Conservation (phyloP, 768 basidiomycete genomes). For the Collybia nuda region DNA sequence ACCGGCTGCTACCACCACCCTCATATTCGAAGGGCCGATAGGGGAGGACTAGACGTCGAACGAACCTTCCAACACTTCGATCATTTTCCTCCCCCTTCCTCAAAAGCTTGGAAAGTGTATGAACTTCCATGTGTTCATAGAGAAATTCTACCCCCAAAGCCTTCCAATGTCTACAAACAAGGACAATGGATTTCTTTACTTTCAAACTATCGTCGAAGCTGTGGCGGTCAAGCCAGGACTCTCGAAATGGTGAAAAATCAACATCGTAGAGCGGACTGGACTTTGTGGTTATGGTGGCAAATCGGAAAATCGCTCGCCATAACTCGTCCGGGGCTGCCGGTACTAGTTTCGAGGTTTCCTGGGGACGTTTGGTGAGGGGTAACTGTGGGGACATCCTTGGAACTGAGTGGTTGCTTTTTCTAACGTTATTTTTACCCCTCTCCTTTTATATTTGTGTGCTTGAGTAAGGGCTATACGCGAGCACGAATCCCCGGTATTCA, state of each 20-base stretch:
- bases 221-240: slow-evolving; percentile 1
- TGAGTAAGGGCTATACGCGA: too few relatives aligned
- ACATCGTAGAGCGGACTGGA: background rate
- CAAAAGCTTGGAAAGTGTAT: background rate
- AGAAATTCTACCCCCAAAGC: background rate
- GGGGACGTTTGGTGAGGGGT: background rate
- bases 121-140: background rate
- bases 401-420: background rate
- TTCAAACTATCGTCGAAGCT: background rate
- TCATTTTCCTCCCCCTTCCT: background rate
- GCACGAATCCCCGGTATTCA: too few relatives aligned
- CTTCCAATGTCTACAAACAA: slow-evolving; percentile 1
- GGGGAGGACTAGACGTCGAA: background rate
- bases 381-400: background rate
- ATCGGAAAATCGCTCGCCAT: slow-evolving; percentile 1
- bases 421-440: too few relatives aligned
- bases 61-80: background rate
- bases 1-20: background rate
- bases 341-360: background rate
- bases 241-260: background rate
- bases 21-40: background rate
- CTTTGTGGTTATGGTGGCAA: background rate
- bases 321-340: background rate
- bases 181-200: background rate
- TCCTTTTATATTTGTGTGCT: too few relatives aligned